Base-by-base conservation (phyloP, 2,329 filamentous ascomycete species). In the Sclerotinia glacialis region DNA sequence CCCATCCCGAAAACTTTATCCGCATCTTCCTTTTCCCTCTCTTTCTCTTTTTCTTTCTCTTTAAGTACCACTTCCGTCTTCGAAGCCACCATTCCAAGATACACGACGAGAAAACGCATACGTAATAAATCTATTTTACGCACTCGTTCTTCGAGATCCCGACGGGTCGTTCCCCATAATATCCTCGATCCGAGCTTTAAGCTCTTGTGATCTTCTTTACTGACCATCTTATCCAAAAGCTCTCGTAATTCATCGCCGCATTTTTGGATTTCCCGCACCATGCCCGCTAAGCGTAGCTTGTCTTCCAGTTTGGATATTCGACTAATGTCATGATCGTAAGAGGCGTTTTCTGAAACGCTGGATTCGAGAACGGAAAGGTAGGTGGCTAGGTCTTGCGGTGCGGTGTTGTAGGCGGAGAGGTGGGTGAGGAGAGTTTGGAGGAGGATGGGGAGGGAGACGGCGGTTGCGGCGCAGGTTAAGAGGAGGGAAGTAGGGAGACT, bases 51-150 rank as follows among this genome's bases (percentile, higher is more conserved):
- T n/a, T n/a, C n/a, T n/a, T n/a, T n/a, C 21, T 53, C 59, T 9
- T 62, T 50, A 18, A 62, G 46, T 18, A 69, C 66, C 49, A 72
- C 70, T 18, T 66, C 55, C 21, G 75, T 75, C 54, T 75, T 76
- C 14, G 78, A 76, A 16, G 82, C 79, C 64, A 88, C 80, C 68
- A 87, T 82, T 69, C 85, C 83, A 83, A 89, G 84, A 75, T 87
- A 87, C 47, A 87, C 80, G 46, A 88, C 85, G 42, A 89, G 77
- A 73, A 89, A 88, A 68, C 86, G 83, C 84, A 87, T 87, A 74
- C 86, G 81, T 74, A 89, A 75, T 72, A 88, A 76, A 71, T 89
- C 86, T 50, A 89, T 78, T 56, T 85, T 80, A 65, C 83, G 81
- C 64, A 88, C 78, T 62, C 83, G 81, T 70, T 86, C 84, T 74